Conservation (phyloP, 2,329 filamentous ascomycete species). For the Lasiodiplodia sp. region DNA sequence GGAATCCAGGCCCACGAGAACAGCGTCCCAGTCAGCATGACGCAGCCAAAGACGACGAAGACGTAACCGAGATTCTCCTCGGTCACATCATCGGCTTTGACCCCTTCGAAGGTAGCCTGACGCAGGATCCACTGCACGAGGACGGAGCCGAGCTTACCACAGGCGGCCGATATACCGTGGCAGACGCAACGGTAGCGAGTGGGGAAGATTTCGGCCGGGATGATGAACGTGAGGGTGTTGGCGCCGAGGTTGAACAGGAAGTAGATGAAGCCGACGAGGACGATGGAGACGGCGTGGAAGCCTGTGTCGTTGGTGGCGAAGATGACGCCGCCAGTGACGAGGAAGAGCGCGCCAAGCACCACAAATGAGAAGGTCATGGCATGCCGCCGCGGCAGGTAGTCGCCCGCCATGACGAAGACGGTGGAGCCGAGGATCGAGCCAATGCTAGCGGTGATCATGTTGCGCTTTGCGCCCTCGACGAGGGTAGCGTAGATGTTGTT, state of each 20-base stretch:
- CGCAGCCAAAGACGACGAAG: constrained; percentile 30
- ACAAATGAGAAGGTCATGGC: constrained; percentile 46
- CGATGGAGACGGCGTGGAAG: constrained; percentile 38
- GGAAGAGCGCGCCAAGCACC: constrained; percentile 42
- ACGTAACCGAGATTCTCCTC: constrained; percentile 20
- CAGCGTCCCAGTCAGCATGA: constrained; percentile 31
- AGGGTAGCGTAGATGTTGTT: constrained; percentile 37
- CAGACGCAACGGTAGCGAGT: constrained; percentile 62
- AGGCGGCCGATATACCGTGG: constrained; percentile 62
- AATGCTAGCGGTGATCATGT: constrained; percentile 45
- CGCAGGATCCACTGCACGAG: constrained; percentile 50
- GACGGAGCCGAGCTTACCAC: constrained; percentile 61
- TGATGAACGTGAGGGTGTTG: constrained; percentile 49
- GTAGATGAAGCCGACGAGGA: constrained; percentile 43
- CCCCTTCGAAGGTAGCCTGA: neutral
- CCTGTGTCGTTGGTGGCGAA: constrained; percentile 37
- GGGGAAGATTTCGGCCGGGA: constrained; percentile 65
- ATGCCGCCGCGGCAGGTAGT: constrained; percentile 43
- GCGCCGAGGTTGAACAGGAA: constrained; percentile 47
- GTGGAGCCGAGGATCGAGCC: constrained; percentile 42
- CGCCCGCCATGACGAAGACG: constrained; percentile 45
- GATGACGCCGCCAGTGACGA: constrained; percentile 44
- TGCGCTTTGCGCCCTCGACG: constrained; percentile 42
- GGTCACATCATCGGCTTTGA: neutral
- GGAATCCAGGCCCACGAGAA: constrained; percentile 33